Evolutionary conservation across 108 stramenopile genomes (phyloP), one percentile per base, ranked within the genome.

Genomic region (Halocafeteria seosinensis): DNA sequence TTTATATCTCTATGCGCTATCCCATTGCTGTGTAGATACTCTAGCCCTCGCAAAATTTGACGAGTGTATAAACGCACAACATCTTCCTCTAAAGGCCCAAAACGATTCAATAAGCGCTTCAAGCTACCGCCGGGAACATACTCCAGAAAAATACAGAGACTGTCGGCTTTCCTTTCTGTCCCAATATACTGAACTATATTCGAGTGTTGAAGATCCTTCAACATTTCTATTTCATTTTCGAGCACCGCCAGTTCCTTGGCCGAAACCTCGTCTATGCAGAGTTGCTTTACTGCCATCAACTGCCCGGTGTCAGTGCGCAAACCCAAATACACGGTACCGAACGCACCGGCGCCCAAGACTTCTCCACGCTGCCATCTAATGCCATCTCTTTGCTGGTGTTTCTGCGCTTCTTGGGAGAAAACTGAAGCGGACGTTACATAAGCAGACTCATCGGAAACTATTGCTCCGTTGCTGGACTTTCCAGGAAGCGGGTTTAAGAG

Each of bases 1-100:
- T 83, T 83, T 60, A 83, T 78, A 68, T 83, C 82, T 1, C 82
- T 62, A 62, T 83, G 82, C 1, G 81, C 77, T 34, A 83, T 74
- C 27, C 74, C 77, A 28, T 82, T 72, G 12, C 28, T 37, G 60
- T 83, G 82, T 23, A 83, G 73, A 63, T 82, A 82, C 37, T 72
- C 61, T 37, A 83, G 76, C 25, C 81, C 82, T 11, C 77, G 52
- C 51, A 83, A 61, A 21, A 81, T 59, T 69, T 83, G 82, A 37
- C 76, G 34, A 0, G 72, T 73, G 70, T 70, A 77, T 13, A 30
- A 6, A 1, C 69, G 55, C 1, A 69, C 69, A 3, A 73, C 33
- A 17, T 31, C 28, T 31, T 73, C 68, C 1, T 73, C 64, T 8
- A 77, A 34, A n/a, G 0, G 25, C 13, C 69, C 69, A 34, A 77